Evolutionary conservation across 2,329 filamentous ascomycete genomes (phyloP), one percentile per base, ranked within the genome.

Genomic region (Podosphaera xanthii): DNA sequence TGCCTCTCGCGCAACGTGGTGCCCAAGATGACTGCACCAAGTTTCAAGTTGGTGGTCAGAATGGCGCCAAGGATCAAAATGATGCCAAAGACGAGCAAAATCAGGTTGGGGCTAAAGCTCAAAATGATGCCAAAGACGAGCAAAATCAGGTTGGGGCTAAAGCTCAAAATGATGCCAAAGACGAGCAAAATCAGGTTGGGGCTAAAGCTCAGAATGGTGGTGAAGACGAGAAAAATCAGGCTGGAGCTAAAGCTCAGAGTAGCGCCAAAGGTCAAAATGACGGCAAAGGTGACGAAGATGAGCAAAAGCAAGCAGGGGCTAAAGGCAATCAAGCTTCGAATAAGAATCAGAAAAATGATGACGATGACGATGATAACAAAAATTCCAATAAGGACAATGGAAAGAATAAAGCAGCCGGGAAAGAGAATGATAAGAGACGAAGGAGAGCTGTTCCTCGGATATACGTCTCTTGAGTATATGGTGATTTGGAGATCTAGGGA

Each of bases 1-100:
- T 73, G 71, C 71, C 71, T 34, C 70, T 75, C 48, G 73, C 73
- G 44, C 72, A 74, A 65, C 69, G 73, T 60, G 73, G 73, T 62
- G 67, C 71, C 48, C 68, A 71, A 36, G 73, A 75, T 62, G 73
- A 75, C 62, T 75, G 73, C 62, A 70, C 67, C 22, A 73, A 73
- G 61, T 74, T 75, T 60, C 69, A 67, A 30, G 72, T 74, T 48
- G 56, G 40, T 34, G 56, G 40, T 48, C n/a, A 30, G 44, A 40
- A 30, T 35, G 31, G 30, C 33, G 53, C 59, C 46, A 60, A 62
- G n/a, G 57, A 46, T 10, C 59, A 63, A 14, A 62, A 63, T 14
- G 61, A 57, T 22, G 60, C 59, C 3, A 60, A 61, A 30, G 59
- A 57, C 2, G 59, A 36, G 10, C 53, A 58, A 42, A 12, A 4